Base-by-base conservation (phyloP, 2,329 filamentous ascomycete species). In the Hymenoscyphus fraxineus region DNA sequence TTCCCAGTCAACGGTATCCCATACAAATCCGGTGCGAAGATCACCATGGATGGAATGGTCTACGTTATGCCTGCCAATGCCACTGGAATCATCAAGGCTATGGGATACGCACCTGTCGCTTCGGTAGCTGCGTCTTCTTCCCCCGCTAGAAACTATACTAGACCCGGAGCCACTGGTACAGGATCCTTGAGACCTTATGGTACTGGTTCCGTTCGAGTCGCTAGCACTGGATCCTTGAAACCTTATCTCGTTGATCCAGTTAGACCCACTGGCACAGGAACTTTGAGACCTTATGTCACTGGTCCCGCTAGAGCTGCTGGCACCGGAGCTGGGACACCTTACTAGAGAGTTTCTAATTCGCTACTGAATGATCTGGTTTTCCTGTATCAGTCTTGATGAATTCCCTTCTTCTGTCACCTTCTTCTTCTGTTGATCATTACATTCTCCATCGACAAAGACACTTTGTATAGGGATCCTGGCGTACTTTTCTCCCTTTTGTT, bases 41-140 rank as follows among this genome's bases (percentile, higher is more conserved):
- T 62, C 39, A 62, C 60, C 55, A 58, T 62, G 35, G 60, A 58
- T 4, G 60, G 60, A 15, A 22, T 27, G 10, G 39, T 62, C 12
- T 62, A 62, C 55, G 47, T 38, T 13, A n/a, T 62, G 38, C 22
- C 60, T 1, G 60, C 55, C 6, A 58, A 62, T 32, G 60, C 60
- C 10, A 58, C 60, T 38, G 60, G 60, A 9, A 40, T 55, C 1
- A n/a, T 61, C 47, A 55, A 56, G 15, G 51, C 27, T 6, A 15
- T 39, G 32, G 60, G 60, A 27, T 51, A 51, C 22, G 38, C 47
- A 35, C 35, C 35, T 7, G 9, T 35, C 2, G 35, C 35, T 2
- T 7, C 35, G 1, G 35, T 10, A 1, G 35, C 35, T 10, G 35
- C 35, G 5, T 6, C 9, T 35, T 7, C 35, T 35, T 35, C 35